Evolutionary conservation across 176 grass and related monocot genomes (phyloP).

Genomic region (Carex pumila): DNA sequence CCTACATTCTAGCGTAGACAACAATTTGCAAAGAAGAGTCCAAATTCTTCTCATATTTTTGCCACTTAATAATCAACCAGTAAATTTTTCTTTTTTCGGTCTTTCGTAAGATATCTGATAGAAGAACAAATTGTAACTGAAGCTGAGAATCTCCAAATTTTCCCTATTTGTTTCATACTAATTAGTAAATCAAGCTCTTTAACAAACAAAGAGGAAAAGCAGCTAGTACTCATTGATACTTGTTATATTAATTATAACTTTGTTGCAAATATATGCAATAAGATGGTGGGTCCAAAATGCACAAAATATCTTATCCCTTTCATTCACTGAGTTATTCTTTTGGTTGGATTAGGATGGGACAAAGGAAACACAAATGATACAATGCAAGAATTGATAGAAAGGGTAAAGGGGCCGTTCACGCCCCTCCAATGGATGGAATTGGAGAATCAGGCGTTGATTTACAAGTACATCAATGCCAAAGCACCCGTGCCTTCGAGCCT

Average conservation of each 20-base stretch:
- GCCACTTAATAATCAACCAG: not conserved
- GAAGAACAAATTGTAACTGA: not conserved
- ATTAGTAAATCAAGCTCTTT: not conserved
- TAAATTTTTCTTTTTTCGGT: not conserved
- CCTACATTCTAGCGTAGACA: not conserved
- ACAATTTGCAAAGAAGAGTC: not conserved
- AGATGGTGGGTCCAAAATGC: not conserved
- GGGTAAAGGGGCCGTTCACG: slow-evolving; percentile 84
- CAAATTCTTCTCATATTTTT: not conserved
- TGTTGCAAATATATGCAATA: not conserved
- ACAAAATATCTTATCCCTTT: not conserved
- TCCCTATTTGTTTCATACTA: too few species aligned
- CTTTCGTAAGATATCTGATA: not conserved
- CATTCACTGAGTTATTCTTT: not conserved
- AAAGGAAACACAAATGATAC: slow-evolving; percentile 33
- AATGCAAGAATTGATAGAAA: slow-evolving; percentile 46
- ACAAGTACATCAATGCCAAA: slow-evolving; percentile 84
- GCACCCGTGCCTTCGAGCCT: slow-evolving; percentile 69
- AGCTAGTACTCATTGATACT: not conserved
- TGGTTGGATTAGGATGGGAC: slow-evolving; percentile 40
- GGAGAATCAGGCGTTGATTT: slow-evolving; percentile 89
- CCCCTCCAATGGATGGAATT: slow-evolving; percentile 96
- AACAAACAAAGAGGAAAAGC: not conserved
- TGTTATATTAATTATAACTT: not conserved
- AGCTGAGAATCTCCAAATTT: too few species aligned